Evolutionary conservation across 1,139 yeast genomes (phyloP), one percentile per base, ranked within the genome.

Genomic region (Kurtzmaniella quercitrusa): DNA sequence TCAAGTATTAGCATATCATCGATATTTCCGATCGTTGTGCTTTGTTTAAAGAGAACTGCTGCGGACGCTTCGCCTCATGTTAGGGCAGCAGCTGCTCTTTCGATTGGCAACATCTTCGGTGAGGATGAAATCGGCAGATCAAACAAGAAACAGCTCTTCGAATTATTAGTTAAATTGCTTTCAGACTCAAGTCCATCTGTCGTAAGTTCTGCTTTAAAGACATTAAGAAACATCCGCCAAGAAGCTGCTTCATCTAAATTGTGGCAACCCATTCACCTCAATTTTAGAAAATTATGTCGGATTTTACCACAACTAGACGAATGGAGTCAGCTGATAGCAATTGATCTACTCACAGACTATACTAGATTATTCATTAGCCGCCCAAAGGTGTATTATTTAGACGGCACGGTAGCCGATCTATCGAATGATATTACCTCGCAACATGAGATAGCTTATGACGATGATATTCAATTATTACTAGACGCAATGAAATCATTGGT

Each of bases 1-100:
- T 80, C 95, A 2, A 89, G 93, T 9, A 84, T 94, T 43, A 74
- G 81, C 37, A 87, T 93, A 21, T 76, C 86, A 1, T 85, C 93
- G 3, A 83, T 94, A 41, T 75, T 84, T 18, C 95, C 96, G 0
- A 88, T 94, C 41, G 74, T 91, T 15, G 59, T 84, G 7, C 71
- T 89, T 40, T 85, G 94, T 36, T 72, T 93, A 50, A 83, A 82
- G 50, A 78, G 87, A 54, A 74, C 87, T 3, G 63, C 78, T 3
- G 63, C 75, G 7, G 99, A 94, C 57, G 76, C 84, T 3, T 81
- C 95, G 2, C 82, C 95, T 0, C 59, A 75, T 21, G 98, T 93
- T 3, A 74, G 98, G 51, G 69, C 83, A 37, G 84, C 95, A 1
- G 80, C 95, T 1, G 93, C 94, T 1, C 72, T 83, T 41, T 87